Percentiles rank a stretch among this genome's conserved stretches.
Conservation (phyloP, 148 eudicot genomes). For the Persicaria tinctoria region DNA sequence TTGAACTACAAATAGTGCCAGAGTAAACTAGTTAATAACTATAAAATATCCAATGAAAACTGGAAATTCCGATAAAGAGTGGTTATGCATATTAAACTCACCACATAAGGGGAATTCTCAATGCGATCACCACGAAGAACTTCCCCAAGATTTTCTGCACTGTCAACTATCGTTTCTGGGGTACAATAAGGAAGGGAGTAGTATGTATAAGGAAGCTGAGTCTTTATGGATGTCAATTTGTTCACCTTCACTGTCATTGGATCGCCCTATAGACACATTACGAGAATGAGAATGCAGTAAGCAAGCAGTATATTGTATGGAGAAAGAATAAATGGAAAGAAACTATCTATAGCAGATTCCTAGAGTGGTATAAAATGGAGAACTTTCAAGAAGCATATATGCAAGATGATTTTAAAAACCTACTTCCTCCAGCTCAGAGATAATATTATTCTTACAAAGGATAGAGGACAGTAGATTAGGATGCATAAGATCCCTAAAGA, state of each 20-base stretch:
- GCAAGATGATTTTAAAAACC: too few species aligned
- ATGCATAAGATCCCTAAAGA: too few species aligned
- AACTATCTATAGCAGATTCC: too few species aligned
- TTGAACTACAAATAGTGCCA: constrained; percentile 30
- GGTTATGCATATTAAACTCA: constrained; percentile 20
- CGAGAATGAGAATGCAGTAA: constrained; percentile 12
- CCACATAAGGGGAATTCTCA: constrained; percentile 53
- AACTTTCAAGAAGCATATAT: too few species aligned
- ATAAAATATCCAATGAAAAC: background rate
- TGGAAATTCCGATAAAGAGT: background rate
- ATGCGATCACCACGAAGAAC: constrained; percentile 65
- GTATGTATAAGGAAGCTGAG: constrained; percentile 57
- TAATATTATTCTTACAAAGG: too few species aligned
- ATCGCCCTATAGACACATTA: constrained; percentile 32
- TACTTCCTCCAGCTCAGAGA: too few species aligned
- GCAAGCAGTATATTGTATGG: constrained; percentile 38
- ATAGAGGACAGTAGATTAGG: too few species aligned
- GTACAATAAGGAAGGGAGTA: constrained; percentile 49
- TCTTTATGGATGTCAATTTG: constrained; percentile 52
- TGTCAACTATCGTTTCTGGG: constrained; percentile 45
- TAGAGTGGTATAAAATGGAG: too few species aligned
- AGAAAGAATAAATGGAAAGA: too few species aligned
- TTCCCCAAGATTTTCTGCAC: constrained; percentile 63
- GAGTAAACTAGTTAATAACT: too few species aligned
- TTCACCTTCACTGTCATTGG: constrained; percentile 47